Percentiles rank a stretch among this genome's conserved stretches.
phyloP scores from a whole-genome alignment of 345 rosid genomes.

The Lumnitzera littorea region DNA sequence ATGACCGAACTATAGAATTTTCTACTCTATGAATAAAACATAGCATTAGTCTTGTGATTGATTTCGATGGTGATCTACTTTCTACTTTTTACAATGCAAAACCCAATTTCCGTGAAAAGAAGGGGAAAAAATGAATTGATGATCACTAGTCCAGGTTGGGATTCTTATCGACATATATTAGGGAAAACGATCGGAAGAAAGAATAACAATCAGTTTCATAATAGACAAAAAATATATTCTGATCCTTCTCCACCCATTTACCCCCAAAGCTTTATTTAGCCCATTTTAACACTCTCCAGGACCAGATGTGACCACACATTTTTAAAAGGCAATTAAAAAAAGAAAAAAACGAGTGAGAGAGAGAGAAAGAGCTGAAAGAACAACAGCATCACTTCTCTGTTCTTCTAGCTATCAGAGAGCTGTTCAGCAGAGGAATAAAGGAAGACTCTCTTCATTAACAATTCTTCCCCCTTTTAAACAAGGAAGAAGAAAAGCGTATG shows the following conservation, averaged over 20 bases:
- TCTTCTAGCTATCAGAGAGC: neutral
- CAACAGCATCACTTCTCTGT: conserved; percentile 9
- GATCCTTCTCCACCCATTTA: conserved; percentile 34
- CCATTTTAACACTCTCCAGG: conserved; percentile 12
- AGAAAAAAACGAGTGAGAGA: neutral
- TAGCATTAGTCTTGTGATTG: too few species aligned
- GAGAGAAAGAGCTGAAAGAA: neutral
- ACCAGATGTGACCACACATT: conserved; percentile 38
- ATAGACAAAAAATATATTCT: conserved; percentile 27
- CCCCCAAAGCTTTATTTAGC: neutral
- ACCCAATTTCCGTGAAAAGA: neutral
- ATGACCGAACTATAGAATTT: too few species aligned
- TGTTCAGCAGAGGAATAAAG: conserved; percentile 31
- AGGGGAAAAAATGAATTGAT: conserved; percentile 1
- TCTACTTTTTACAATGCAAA: neutral
- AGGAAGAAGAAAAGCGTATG: conserved; percentile 11
- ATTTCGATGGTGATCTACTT: neutral
- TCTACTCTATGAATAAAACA: too few species aligned
- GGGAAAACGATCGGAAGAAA: conserved; percentile 22
- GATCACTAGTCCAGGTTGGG: conserved; percentile 24
- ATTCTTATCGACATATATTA: conserved; percentile 36
- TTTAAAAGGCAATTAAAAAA: neutral
- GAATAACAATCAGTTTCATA: conserved; percentile 17
- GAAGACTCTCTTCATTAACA: conserved; percentile 31
- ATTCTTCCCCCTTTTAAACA: conserved; percentile 20